These are phyloP conservation scores for Flaveria floridana DNA, from an alignment of 140 eudicot species.

Conservation along the genomic window DNA sequence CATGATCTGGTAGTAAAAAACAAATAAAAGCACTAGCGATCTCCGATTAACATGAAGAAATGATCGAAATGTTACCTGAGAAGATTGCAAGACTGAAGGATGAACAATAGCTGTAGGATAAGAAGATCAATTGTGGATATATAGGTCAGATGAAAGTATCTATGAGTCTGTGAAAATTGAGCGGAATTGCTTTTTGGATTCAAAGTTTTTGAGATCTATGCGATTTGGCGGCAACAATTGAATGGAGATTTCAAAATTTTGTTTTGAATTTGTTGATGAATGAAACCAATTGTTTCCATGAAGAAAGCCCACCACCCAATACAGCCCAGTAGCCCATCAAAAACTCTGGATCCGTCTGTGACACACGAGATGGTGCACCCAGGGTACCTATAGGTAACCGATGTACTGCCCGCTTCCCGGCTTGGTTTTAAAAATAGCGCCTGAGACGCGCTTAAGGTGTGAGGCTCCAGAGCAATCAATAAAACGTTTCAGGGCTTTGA, in stretches of 20 bases:
- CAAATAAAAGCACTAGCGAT: neutral
- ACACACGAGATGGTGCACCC: too few relatives aligned
- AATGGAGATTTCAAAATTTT: neutral
- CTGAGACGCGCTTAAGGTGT: too few relatives aligned
- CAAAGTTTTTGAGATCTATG: slow-evolving; percentile 16
- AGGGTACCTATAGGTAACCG: too few relatives aligned
- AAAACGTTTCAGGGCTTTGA: too few relatives aligned
- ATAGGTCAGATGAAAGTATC: neutral
- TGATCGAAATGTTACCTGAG: neutral
- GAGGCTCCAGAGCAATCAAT: too few relatives aligned
- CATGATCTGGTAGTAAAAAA: neutral
- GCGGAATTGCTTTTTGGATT: slow-evolving; percentile 6
- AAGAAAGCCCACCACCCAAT: neutral
- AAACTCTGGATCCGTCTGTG: too few relatives aligned
- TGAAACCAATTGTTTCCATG: neutral
- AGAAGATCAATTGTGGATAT: neutral
- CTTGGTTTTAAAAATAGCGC: too few relatives aligned
- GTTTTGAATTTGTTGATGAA: neutral
- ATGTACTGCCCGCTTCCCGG: too few relatives aligned
- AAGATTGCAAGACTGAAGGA: neutral
- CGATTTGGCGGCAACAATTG: neutral
- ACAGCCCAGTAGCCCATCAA: too few relatives aligned
- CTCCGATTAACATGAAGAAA: neutral
- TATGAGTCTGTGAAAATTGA: neutral
- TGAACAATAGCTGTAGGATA: neutral